A percentile compares a stretch with the other conserved stretches of the same genome.
Conservation (phyloP, 2,329 filamentous ascomycete genomes). For the Claviceps purpurea region DNA sequence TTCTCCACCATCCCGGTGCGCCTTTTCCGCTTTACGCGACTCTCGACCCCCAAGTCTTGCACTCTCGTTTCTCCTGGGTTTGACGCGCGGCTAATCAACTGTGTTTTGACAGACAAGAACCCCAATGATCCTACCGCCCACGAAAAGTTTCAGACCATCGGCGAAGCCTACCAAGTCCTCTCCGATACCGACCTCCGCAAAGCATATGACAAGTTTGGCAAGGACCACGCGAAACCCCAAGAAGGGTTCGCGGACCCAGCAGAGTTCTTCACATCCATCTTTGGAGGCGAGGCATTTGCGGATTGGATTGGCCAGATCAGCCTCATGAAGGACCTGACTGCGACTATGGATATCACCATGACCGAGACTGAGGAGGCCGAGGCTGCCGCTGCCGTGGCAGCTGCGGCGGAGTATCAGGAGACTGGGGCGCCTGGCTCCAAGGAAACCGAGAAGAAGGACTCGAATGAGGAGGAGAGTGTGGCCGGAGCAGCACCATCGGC, state of each 20-base stretch:
- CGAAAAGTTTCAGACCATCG: constrained; percentile 83
- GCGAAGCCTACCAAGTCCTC: constrained; percentile 65
- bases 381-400: constrained; percentile 11
- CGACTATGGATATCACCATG: constrained; percentile 97
- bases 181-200: constrained; percentile 77
- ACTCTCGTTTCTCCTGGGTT: background rate
- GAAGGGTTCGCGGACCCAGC: constrained; percentile 91
- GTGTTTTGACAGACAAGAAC: constrained; percentile 65
- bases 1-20: constrained; percentile 77
- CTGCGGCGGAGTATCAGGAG: constrained; percentile 21
- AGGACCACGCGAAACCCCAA: constrained; percentile 81
- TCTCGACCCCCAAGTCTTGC: background rate
- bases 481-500: constrained; percentile 6
- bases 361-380: constrained; percentile 51
- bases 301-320: constrained; percentile 98
- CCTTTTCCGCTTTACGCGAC: background rate
- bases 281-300: constrained; percentile 87
- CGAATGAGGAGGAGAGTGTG: constrained; percentile 23
- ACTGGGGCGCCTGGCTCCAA: constrained; percentile 44
- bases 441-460: constrained; percentile 42
- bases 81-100: background rate
- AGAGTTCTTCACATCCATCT: constrained; percentile 98
- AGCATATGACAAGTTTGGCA: constrained; percentile 93
- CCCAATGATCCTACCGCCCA: constrained; percentile 89
- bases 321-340: constrained; percentile 95